Percentiles rank a stretch among this genome's conserved stretches.
Conservation (phyloP, 371 early-diverging fungal genomes). For the Blastocladiella emersonii region DNA sequence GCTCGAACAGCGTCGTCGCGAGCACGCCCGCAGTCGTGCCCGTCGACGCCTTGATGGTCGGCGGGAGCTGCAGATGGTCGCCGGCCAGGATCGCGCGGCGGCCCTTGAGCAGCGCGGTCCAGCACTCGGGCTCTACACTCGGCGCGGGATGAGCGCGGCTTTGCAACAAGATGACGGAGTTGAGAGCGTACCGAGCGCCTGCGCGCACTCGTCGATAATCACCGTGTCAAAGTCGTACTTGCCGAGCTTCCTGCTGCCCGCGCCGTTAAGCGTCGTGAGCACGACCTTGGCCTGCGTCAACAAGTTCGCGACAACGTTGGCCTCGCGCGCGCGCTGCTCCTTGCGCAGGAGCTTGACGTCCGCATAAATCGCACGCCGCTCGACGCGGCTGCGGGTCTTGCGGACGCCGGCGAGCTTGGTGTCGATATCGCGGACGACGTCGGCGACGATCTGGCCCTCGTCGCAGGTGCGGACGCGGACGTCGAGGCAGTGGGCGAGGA, state of each 20-base stretch:
- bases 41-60: slow-evolving; percentile 44
- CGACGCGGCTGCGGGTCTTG: slow-evolving; percentile 47
- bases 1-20: slow-evolving; percentile 51
- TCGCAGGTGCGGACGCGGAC: slow-evolving; percentile 53
- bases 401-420: slow-evolving; percentile 37
- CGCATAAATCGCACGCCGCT: slow-evolving; percentile 48
- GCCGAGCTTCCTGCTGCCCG: slow-evolving; percentile 36
- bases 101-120: slow-evolving; percentile 71
- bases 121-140: slow-evolving; percentile 51
- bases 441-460: slow-evolving; percentile 57
- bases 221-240: slow-evolving; percentile 70
- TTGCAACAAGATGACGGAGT: background rate
- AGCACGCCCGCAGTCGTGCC: background rate
- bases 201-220: slow-evolving; percentile 89
- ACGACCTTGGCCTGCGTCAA: slow-evolving; percentile 28
- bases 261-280: slow-evolving; percentile 46
- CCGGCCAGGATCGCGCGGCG: slow-evolving; percentile 80
- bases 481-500: slow-evolving; percentile 55
- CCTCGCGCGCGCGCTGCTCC: slow-evolving; percentile 57
- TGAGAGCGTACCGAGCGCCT: slow-evolving; percentile 47
- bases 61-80: slow-evolving; percentile 86
- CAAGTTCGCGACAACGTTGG: slow-evolving; percentile 45
- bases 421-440: slow-evolving; percentile 70
- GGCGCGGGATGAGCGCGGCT: background rate
- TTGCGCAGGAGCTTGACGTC: slow-evolving; percentile 56